Conservation (phyloP, 192 early-diverging fungal species). For the Umbelopsis isabellina region DNA sequence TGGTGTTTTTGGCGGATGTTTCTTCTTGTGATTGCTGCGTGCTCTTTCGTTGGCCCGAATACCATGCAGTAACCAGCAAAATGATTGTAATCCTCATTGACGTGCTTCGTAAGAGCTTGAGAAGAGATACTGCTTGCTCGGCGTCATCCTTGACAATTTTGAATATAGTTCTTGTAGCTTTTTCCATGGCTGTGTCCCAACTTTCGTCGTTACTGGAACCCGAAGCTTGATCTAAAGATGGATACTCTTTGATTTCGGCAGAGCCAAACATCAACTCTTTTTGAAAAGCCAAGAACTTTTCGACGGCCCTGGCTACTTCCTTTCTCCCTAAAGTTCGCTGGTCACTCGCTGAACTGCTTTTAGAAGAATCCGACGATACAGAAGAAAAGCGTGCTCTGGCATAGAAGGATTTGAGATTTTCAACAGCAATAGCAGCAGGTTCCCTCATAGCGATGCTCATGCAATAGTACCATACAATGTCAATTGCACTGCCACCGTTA, state of each 20-base stretch:
- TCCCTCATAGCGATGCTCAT: conserved; percentile 55
- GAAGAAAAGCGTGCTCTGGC: conserved; percentile 45
- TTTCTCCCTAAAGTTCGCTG: neutral
- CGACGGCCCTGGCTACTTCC: neutral
- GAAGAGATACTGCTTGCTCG: conserved; percentile 24
- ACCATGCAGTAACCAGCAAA: conserved; percentile 47
- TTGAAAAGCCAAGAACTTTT: conserved; percentile 10
- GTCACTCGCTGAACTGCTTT: neutral
- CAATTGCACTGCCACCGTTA: conserved; percentile 34
- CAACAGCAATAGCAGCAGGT: conserved; percentile 49
- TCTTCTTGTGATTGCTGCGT: neutral
- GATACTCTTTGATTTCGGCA: neutral
- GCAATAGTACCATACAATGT: conserved; percentile 46
- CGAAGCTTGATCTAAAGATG: neutral
- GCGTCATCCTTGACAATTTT: conserved; percentile 14
- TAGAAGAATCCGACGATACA: neutral
- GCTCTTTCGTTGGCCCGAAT: conserved; percentile 37
- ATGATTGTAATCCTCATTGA: conserved; percentile 36
- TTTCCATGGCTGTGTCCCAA: neutral
- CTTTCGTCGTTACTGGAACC: neutral
- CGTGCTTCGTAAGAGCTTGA: conserved; percentile 36
- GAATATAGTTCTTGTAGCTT: neutral
- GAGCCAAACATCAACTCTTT: neutral
- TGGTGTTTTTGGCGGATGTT: neutral
- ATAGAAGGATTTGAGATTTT: conserved; percentile 59